Evolutionary conservation across 768 basidiomycete species (phyloP), one percentile per base, ranked within the genome.

Genomic region (Pleurotus giganteus): DNA sequence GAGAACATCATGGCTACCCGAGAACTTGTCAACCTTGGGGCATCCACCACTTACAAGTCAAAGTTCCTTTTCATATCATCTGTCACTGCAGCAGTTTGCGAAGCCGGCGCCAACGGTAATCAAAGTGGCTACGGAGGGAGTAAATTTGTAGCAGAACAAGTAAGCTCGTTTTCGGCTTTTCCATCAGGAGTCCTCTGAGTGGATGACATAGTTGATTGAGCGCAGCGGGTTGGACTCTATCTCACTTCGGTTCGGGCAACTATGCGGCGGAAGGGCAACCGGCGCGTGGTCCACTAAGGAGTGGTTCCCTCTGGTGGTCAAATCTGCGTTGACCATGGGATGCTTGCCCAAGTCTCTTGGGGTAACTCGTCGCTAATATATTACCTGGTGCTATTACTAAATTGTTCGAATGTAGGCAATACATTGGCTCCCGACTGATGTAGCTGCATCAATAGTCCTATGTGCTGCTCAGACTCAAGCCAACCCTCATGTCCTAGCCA

Each of bases 91-190:
- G 41, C 8, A 17, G 8, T n/a, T 7, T 42, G 41, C 17, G 41
- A 42, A n/a, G n/a, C 41, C 17, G 41, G 17, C 8, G 7, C 11
- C 17, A n/a, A 7, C 17, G 11, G 11, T 17, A 17, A 7, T 7
- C 41, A 17, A 7, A n/a, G 7, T 45, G 74, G 73, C 0, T 75
- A 75, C 47, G 70, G 70, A 0, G 69, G 66, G 36, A 63, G 67
- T 32, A 75, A 75, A 62, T 74, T 72, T 50, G 66, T 74, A 0
- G 51, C 67, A 4, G 73, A 74, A 60, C 58, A 67, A 36, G 68
- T 73, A 44, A 24, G 64, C 65, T 9, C n/a, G 17, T 17, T 7
- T 37, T 29, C 29, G 21, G 11, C 2, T 23, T 31, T 26, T 15
- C 47, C 45, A n/a, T 13, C 21, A 13, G 11, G 6, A 28, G 28